Conservation (phyloP, 306 rosid genomes). For the Castanea sativa region DNA sequence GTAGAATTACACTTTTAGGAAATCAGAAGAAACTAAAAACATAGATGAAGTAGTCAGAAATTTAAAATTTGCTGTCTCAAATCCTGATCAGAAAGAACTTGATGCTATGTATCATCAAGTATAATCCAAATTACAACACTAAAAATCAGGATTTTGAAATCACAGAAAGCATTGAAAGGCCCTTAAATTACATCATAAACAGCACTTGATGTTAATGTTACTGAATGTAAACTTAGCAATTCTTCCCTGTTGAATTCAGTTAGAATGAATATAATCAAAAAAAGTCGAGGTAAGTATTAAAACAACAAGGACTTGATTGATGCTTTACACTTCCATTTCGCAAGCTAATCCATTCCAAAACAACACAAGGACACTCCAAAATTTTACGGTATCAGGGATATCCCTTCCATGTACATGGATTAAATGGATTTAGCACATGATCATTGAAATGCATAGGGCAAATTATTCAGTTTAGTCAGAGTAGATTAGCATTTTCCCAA, state of each 20-base stretch:
- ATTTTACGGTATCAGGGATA: background rate
- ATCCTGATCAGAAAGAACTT: background rate
- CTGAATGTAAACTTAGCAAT: background rate
- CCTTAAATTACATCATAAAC: background rate
- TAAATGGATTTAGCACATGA: background rate
- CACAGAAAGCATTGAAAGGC: background rate
- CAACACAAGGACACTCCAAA: background rate
- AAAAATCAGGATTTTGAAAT: background rate
- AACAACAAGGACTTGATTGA: background rate
- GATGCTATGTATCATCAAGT: background rate
- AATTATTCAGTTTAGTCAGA: no score
- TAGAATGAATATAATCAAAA: no score
- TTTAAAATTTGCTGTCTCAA: background rate
- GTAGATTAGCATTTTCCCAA: no score
- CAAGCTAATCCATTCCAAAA: background rate
- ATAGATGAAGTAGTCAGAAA: background rate
- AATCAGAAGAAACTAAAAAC: background rate
- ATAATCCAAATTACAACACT: background rate
- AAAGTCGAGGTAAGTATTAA: no score
- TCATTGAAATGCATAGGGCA: background rate
- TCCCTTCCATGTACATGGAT: background rate
- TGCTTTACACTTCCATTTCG: background rate
- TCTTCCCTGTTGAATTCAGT: background rate
- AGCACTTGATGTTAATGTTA: background rate
- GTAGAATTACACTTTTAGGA: background rate